These are phyloP conservation scores for Rehmannia glutinosa DNA, from an alignment of 257 asterid genomes.

Conservation along the genomic window DNA sequence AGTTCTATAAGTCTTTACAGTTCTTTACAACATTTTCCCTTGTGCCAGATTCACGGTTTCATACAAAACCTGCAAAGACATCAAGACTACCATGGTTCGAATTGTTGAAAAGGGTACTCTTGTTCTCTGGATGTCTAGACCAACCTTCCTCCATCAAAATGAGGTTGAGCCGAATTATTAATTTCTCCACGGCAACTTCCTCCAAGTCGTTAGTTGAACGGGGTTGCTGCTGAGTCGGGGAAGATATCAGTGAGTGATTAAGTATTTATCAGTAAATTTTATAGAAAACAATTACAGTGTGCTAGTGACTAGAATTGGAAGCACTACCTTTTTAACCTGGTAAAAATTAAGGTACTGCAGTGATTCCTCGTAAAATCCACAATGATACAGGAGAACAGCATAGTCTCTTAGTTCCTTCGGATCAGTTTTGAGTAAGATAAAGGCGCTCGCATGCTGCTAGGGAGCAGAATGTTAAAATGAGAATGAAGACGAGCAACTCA, in stretches of 20 bases:
- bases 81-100: constrained; percentile 63
- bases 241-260: constrained; percentile 11
- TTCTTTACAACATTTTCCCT: not conserved
- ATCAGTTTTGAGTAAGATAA: constrained; percentile 55
- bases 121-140: constrained; percentile 45
- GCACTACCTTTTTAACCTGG: constrained; percentile 51
- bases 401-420: constrained; percentile 71
- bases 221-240: constrained; percentile 28
- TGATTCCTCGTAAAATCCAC: constrained; percentile 72
- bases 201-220: constrained; percentile 32
- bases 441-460: constrained; percentile 82
- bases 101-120: constrained; percentile 47
- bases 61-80: not conserved
- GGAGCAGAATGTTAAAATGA: constrained; percentile 17
- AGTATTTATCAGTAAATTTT: constrained; percentile 1
- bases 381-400: constrained; percentile 69
- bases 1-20: not conserved
- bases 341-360: constrained; percentile 50
- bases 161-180: constrained; percentile 58
- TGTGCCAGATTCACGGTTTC: not conserved
- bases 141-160: constrained; percentile 78
- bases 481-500: not conserved
- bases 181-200: constrained; percentile 60
- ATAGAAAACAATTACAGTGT: not conserved
- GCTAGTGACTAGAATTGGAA: not conserved